These are phyloP conservation scores for Grigorovia transvaalensis DNA, from an alignment of 805 yeast species.

Conservation along the genomic window DNA sequence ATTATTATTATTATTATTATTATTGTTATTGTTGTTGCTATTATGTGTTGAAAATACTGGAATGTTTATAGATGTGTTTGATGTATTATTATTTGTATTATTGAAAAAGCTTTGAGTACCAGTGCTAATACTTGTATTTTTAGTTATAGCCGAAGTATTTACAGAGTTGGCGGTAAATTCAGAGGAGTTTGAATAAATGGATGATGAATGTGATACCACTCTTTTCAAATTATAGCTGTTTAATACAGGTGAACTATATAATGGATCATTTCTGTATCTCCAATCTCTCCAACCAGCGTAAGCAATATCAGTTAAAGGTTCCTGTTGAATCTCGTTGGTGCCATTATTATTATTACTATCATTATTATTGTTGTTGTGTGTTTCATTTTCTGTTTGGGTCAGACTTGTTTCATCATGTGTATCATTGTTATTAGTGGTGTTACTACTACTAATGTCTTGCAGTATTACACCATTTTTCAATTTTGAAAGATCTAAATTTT, in stretches of 20 bases:
- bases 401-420: background rate
- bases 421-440: background rate
- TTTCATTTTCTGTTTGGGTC: background rate
- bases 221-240: constrained; percentile 22
- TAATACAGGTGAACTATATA: constrained; percentile 37
- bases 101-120: background rate
- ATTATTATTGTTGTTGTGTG: background rate
- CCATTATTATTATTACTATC: background rate
- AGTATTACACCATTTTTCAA: constrained; percentile 31
- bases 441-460: constrained; percentile 12
- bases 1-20: background rate
- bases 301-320: constrained; percentile 23
- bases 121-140: constrained; percentile 1
- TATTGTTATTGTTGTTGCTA: background rate
- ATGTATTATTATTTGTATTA: background rate
- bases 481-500: constrained; percentile 47
- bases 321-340: constrained; percentile 2
- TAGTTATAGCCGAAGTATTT: constrained; percentile 1
- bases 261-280: constrained; percentile 66
- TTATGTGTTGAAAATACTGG: background rate
- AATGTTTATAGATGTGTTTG: background rate
- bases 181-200: constrained; percentile 13
- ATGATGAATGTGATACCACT: constrained; percentile 16
- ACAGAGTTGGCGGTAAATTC: constrained; percentile 1
- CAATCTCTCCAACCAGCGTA: constrained; percentile 89